Evolutionary conservation across 495 filamentous ascomycete species (phyloP).

Genomic region (Pyrenula massariospora): DNA sequence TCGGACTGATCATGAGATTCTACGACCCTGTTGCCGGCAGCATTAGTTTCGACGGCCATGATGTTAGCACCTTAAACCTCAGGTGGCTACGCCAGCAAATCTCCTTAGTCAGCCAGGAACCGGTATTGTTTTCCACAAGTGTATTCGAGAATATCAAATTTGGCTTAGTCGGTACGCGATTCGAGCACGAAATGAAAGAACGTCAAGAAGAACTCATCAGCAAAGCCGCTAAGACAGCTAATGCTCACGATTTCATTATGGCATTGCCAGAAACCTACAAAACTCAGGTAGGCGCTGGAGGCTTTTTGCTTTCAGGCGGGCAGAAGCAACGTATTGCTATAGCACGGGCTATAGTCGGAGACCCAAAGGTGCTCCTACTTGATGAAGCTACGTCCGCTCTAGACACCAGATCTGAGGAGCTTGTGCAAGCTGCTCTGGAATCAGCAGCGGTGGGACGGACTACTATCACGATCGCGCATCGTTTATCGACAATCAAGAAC

Average conservation of each 20-base stretch:
- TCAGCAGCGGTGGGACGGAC: conserved; percentile 80
- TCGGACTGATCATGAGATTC: conserved; percentile 86
- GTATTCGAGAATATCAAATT: conserved; percentile 80
- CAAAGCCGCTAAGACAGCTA: conserved; percentile 79
- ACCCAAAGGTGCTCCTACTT: conserved; percentile 90
- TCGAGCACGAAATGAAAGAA: conserved; percentile 53
- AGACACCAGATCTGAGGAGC: conserved; percentile 91
- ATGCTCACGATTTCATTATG: conserved; percentile 84
- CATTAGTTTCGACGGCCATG: conserved; percentile 73
- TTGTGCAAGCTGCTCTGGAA: conserved; percentile 88
- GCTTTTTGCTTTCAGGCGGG: conserved; percentile 83
- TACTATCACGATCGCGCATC: conserved; percentile 92
- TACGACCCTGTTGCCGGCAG: conserved; percentile 76
- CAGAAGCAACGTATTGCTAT: conserved; percentile 92
- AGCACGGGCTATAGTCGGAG: conserved; percentile 72
- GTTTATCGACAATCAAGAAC: conserved; percentile 84
- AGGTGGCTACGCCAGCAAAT: conserved; percentile 88
- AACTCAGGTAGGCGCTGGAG: conserved; percentile 90
- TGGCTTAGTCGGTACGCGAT: conserved; percentile 76
- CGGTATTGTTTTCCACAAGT: conserved; percentile 60
- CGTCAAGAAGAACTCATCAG: conserved; percentile 56
- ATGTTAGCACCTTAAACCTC: conserved; percentile 71
- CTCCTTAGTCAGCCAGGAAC: conserved; percentile 76
- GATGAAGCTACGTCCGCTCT: conserved; percentile 92
- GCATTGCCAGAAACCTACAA: conserved; percentile 82